Base-by-base conservation (phyloP, 2,329 filamentous ascomycete genomes). In the Fusarium proliferatum region DNA sequence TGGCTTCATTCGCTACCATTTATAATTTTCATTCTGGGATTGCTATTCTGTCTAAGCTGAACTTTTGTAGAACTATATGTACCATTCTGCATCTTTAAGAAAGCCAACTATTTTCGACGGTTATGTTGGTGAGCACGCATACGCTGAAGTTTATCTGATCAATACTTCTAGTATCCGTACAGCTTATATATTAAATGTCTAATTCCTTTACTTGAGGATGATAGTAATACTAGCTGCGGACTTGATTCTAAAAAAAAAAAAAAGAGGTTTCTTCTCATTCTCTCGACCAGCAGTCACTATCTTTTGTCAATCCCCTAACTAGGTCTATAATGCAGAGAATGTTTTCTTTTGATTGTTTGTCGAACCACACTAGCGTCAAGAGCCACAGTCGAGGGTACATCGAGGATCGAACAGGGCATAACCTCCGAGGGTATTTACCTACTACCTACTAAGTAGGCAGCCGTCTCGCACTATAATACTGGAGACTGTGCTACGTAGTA, bases 361-460 rank as follows among this genome's bases (percentile, higher is more conserved):
- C 51, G 49, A 58, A 34, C 30, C 41, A 26, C 33, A 45, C 41
- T 51, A 58, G 42, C 56, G 49, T 48, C 30, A 36, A n/a, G 36
- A 61, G 71, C 46, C 45, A 48, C 23, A 33, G 38, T 60, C 55
- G 21, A 57, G 55, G 39, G 55, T 30, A 56, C 26, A 65, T 30
- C 23, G 36, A 26, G n/a, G 45, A 68, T 41, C 39, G 41, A 69
- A 52, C 45, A 59, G 30, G 30, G 33, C 46, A 61, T 49, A 64
- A 51, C 43, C 45, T 56, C 52, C 55, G 58, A 58, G 19, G 10
- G 38, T 33, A 52, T 23, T 30, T 48, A 26, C 30, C 30, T 30
- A 3, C 46, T 39, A 56, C 19, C 34, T 48, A 21, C 49, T 33
- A 33, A 17, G 15, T 23, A 55, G 13, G 36, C 38, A 61, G 36